A percentile compares a stretch with the other conserved stretches of the same genome.
Evolutionary conservation across 139 green algal species (phyloP).

Genomic region (Micractinium sp.): DNA sequence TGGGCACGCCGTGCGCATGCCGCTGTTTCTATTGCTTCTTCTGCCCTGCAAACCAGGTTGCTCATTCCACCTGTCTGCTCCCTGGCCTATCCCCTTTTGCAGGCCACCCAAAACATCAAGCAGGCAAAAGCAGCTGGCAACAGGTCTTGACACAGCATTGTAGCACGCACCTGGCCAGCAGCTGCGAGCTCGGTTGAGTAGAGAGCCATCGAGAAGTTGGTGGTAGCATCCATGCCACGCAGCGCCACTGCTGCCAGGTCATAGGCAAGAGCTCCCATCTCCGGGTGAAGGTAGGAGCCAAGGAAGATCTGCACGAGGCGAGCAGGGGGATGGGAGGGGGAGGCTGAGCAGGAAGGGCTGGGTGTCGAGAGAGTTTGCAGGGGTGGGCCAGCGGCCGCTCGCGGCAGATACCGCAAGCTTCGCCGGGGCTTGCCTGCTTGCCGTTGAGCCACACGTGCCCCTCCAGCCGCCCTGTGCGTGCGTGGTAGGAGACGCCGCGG

Average conservation of each 20-base stretch:
- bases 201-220: background rate
- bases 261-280: background rate
- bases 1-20: too few relatives aligned
- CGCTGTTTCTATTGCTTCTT: too few relatives aligned
- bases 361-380: too few relatives aligned
- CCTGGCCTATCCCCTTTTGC: background rate
- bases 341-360: background rate
- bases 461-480: too few relatives aligned
- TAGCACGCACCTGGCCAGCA: background rate
- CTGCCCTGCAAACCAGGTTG: too few relatives aligned
- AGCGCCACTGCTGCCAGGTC: background rate
- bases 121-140: background rate
- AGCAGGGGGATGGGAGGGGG: background rate
- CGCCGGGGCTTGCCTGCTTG: too few relatives aligned
- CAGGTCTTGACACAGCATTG: background rate
- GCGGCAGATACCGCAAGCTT: too few relatives aligned
- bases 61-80: background rate
- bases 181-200: background rate
- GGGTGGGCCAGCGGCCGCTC: too few relatives aligned
- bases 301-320: background rate
- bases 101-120: too few relatives aligned
- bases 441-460: too few relatives aligned
- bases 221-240: background rate
- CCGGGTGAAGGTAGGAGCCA: background rate
- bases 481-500: too few relatives aligned